phyloP scores from a whole-genome alignment of 352 stramenopile genomes.

The Phytophthora megakarya region DNA sequence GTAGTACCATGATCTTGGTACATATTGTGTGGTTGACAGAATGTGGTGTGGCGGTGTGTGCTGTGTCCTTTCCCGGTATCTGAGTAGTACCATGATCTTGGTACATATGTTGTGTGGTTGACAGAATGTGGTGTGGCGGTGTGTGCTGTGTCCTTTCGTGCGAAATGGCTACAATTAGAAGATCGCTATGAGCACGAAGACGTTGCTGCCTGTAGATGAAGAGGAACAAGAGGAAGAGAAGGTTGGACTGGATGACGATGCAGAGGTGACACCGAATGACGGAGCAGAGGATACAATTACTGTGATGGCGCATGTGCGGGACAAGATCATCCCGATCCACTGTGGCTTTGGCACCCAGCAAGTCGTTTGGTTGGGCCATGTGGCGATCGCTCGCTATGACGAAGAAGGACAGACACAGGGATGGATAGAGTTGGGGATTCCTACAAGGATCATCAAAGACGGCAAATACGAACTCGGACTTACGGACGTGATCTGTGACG shows the following conservation, averaged over 20 bases:
- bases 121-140: not conserved
- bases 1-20: slow-evolving; percentile 1
- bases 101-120: not conserved
- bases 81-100: not conserved
- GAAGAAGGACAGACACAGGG: slow-evolving; percentile 47
- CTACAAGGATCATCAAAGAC: slow-evolving; percentile 47
- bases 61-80: not conserved
- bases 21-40: not conserved
- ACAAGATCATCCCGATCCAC: slow-evolving; percentile 75
- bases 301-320: slow-evolving; percentile 62
- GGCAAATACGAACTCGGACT: slow-evolving; percentile 52
- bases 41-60: not conserved
- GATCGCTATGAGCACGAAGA: slow-evolving; percentile 16
- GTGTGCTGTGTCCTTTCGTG: not conserved
- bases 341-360: slow-evolving; percentile 79
- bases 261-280: slow-evolving; percentile 44
- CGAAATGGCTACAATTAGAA: slow-evolving; percentile 20
- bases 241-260: slow-evolving; percentile 10
- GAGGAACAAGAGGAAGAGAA: not conserved
- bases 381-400: slow-evolving; percentile 73
- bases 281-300: slow-evolving; percentile 60
- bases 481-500: slow-evolving; percentile 71
- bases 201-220: slow-evolving; percentile 9
- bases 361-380: slow-evolving; percentile 70
- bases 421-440: slow-evolving; percentile 58